Conservation (phyloP, 2,329 filamentous ascomycete species). For the Cordyceps pruinosa region DNA sequence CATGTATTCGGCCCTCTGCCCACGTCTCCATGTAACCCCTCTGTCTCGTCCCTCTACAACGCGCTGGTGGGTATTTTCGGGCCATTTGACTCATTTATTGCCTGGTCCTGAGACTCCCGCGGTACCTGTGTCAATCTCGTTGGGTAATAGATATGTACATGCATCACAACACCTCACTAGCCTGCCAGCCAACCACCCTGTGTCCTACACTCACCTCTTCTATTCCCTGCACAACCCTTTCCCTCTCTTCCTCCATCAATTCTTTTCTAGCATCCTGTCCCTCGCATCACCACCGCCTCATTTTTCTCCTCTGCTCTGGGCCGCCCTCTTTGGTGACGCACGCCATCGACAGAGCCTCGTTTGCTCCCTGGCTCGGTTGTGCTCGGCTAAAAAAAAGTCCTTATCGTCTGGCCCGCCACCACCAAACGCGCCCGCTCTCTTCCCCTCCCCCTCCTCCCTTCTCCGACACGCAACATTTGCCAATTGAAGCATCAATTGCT, state of each 20-base stretch:
- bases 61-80: background rate
- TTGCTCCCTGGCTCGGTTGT: background rate
- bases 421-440: conserved; percentile 1
- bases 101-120: background rate
- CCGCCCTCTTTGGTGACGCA: background rate
- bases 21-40: background rate
- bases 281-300: background rate
- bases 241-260: background rate
- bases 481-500: conserved; percentile 12
- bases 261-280: background rate
- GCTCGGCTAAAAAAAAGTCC: background rate
- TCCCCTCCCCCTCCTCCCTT: conserved; percentile 5
- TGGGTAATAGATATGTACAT: conserved; percentile 10
- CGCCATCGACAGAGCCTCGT: conserved; percentile 3
- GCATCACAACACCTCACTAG: background rate
- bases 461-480: background rate
- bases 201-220: conserved; percentile 3
- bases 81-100: background rate
- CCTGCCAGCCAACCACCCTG: conserved; percentile 3
- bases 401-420: background rate
- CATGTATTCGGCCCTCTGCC: conserved; percentile 4
- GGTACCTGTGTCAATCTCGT: conserved; percentile 6
- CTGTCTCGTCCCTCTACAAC: background rate
- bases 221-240: background rate
- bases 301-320: background rate